A percentile compares a stretch with the other conserved stretches of the same genome.
Conservation (phyloP, 352 stramenopile genomes). For the Globisporangium ultimum region DNA sequence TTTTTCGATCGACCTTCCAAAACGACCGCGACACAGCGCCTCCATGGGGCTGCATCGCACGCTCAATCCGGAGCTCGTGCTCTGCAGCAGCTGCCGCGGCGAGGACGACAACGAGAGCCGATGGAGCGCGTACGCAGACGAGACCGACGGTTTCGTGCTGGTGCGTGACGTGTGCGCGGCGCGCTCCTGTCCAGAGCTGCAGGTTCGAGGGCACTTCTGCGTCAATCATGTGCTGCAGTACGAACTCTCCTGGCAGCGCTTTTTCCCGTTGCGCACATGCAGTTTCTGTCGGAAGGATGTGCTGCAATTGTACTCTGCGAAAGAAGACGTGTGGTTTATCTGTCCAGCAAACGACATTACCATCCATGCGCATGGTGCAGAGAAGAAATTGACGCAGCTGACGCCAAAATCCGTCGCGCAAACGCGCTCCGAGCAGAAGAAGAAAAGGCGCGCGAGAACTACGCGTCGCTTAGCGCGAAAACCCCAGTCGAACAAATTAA, state of each 20-base stretch:
- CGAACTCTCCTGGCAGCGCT: constrained; percentile 46
- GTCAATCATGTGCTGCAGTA: constrained; percentile 38
- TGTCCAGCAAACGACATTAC: constrained; percentile 23
- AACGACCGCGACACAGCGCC: background rate
- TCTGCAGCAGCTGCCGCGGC: constrained; percentile 47
- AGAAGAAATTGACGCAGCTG: constrained; percentile 11
- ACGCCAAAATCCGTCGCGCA: background rate
- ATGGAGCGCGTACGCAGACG: constrained; percentile 28
- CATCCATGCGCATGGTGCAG: constrained; percentile 22
- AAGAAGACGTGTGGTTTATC: constrained; percentile 64
- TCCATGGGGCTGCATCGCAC: constrained; percentile 38
- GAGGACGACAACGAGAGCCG: constrained; percentile 23
- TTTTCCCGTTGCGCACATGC: constrained; percentile 42
- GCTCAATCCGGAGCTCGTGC: constrained; percentile 55
- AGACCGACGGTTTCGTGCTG: constrained; percentile 32
- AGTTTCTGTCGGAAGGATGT: constrained; percentile 44
- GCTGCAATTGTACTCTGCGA: constrained; percentile 39
- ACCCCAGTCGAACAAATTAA: constrained; percentile 29
- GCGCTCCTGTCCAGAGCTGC: constrained; percentile 40
- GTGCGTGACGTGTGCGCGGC: constrained; percentile 60
- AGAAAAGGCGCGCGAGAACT: background rate
- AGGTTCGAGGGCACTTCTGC: constrained; percentile 56
- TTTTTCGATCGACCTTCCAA: too few species aligned
- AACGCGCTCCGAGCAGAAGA: background rate
- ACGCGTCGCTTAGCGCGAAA: constrained; percentile 12